Conservation (phyloP, 192 early-diverging fungal genomes). For the Linnemannia exigua region DNA sequence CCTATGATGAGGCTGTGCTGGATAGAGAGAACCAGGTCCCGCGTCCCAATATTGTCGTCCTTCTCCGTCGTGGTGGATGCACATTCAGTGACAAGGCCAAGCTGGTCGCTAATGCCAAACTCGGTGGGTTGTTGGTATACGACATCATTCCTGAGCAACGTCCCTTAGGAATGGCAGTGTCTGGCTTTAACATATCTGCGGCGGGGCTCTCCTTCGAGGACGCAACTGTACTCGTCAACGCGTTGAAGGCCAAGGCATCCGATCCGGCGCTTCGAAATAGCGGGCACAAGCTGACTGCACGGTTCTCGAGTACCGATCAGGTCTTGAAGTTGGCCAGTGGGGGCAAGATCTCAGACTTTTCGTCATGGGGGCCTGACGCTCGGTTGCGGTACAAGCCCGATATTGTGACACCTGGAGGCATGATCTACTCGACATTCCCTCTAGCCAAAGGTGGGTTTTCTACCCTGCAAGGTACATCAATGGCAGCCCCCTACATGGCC, state of each 20-base stretch:
- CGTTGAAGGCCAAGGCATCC: constrained; percentile 39
- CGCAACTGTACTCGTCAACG: constrained; percentile 61
- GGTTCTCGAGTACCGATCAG: constrained; percentile 62
- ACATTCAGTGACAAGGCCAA: constrained; percentile 74
- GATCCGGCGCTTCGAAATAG: background rate
- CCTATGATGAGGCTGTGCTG: constrained; percentile 64
- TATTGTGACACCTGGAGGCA: constrained; percentile 70
- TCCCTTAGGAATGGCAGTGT: constrained; percentile 19
- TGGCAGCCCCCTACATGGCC: constrained; percentile 73
- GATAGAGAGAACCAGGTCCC: constrained; percentile 40
- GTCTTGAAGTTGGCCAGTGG: constrained; percentile 62
- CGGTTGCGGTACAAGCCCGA: constrained; percentile 76
- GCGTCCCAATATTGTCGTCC: constrained; percentile 61
- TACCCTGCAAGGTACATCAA: constrained; percentile 70
- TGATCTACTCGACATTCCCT: constrained; percentile 73
- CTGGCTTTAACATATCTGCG: constrained; percentile 65
- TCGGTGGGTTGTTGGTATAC: constrained; percentile 72
- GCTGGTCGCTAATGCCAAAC: constrained; percentile 55
- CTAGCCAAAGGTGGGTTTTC: constrained; percentile 45
- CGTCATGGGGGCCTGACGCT: constrained; percentile 79
- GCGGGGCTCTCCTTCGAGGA: constrained; percentile 67
- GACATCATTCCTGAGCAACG: constrained; percentile 41
- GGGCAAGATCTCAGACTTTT: constrained; percentile 80
- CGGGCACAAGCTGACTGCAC: constrained; percentile 24
- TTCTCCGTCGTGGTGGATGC: constrained; percentile 80